Percentiles rank a stretch among this genome's conserved stretches.
Evolutionary conservation across 495 filamentous ascomycete species (phyloP).

Genomic region (Jackrogersella minutella): DNA sequence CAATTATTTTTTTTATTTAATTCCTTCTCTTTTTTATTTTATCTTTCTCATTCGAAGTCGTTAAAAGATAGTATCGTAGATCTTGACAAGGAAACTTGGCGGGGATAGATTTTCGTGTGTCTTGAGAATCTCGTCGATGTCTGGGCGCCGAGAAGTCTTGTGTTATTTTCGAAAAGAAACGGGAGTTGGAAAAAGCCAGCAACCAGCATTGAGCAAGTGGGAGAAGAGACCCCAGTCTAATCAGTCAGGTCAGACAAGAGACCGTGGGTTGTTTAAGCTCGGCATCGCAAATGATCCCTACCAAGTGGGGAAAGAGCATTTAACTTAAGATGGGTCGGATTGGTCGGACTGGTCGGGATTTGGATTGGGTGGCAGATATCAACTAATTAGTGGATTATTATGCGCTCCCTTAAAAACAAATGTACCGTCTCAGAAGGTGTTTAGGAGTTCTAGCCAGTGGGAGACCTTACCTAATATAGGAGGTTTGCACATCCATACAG

Average conservation of each 20-base stretch:
- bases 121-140: slow-evolving; percentile 32
- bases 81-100: slow-evolving; percentile 11
- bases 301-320: slow-evolving; percentile 30
- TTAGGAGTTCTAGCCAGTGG: slow-evolving; percentile 16
- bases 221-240: slow-evolving; percentile 17
- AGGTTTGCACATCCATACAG: not conserved
- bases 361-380: slow-evolving; percentile 14
- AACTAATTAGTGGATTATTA: slow-evolving; percentile 30
- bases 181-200: slow-evolving; percentile 33
- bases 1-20: slow-evolving; percentile 7
- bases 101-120: slow-evolving; percentile 12
- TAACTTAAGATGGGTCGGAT: too few species aligned
- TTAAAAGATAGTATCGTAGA: not conserved
- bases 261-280: slow-evolving; percentile 9
- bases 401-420: slow-evolving; percentile 17
- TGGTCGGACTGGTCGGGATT: slow-evolving; percentile 5
- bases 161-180: slow-evolving; percentile 37
- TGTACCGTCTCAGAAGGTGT: slow-evolving; percentile 37
- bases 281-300: slow-evolving; percentile 26
- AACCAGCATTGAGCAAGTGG: slow-evolving; percentile 35
- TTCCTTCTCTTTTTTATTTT: too few species aligned
- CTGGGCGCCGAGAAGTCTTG: slow-evolving; percentile 47
- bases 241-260: not conserved
- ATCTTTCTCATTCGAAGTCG: not conserved
- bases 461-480: slow-evolving; percentile 9